These are phyloP conservation scores for Ampelocalamus luodianensis DNA, from an alignment of 176 grass and related monocot genomes.

Conservation along the genomic window DNA sequence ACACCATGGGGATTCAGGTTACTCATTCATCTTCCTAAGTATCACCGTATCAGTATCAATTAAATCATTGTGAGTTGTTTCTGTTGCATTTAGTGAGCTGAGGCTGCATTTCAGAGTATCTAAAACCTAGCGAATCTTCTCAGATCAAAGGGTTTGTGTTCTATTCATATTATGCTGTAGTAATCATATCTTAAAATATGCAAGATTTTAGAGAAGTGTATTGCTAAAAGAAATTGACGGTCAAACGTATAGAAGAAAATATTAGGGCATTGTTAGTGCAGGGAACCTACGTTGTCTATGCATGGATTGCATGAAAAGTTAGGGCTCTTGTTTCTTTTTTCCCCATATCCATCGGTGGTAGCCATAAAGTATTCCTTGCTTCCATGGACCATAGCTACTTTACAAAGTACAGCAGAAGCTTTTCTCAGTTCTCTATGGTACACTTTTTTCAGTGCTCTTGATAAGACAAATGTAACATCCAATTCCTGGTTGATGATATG, in stretches of 20 bases:
- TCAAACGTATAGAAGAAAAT: constrained; percentile 34
- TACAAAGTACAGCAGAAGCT: constrained; percentile 63
- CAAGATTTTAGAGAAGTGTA: not conserved
- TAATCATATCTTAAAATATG: constrained; percentile 3
- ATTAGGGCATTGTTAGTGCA: constrained; percentile 37
- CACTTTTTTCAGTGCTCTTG: constrained; percentile 54
- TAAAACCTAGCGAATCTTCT: not conserved
- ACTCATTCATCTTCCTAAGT: constrained; percentile 32
- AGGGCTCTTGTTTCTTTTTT: constrained; percentile 50
- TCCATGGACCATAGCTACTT: constrained; percentile 61
- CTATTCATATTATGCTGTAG: not conserved
- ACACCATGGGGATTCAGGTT: constrained; percentile 93
- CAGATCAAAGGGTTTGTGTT: not conserved
- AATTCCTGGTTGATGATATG: constrained; percentile 33
- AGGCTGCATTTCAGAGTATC: constrained; percentile 25
- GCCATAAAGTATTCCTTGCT: constrained; percentile 83
- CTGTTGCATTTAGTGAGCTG: constrained; percentile 19
- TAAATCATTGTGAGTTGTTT: constrained; percentile 15
- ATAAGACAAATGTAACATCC: constrained; percentile 76
- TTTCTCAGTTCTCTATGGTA: constrained; percentile 47
- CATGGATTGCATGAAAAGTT: constrained; percentile 95
- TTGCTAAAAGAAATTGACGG: not conserved
- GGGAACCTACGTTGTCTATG: constrained; percentile 68
- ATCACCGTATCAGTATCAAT: constrained; percentile 20
- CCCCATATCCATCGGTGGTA: constrained; percentile 40